phyloP scores from a whole-genome alignment of 2,329 filamentous ascomycete species.

The Xenosphaeropsis pyriputrescens region DNA sequence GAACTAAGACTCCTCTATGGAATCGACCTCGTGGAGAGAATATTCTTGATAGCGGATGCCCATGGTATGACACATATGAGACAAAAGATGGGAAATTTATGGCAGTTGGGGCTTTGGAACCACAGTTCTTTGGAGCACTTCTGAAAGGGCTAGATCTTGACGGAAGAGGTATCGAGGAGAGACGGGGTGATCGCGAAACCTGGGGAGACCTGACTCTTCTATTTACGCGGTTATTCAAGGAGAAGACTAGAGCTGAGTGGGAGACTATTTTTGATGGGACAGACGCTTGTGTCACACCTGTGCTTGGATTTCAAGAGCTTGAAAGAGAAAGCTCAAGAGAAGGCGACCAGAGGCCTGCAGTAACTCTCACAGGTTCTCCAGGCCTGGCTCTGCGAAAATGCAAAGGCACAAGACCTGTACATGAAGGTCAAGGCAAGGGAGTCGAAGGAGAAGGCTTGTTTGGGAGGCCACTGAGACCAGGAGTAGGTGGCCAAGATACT shows the following conservation, averaged over 20 bases:
- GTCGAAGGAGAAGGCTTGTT: conserved; percentile 54
- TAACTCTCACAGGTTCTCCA: conserved; percentile 57
- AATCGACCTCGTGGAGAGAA: conserved; percentile 55
- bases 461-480: conserved; percentile 42
- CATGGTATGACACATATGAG: conserved; percentile 83
- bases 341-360: conserved; percentile 56
- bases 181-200: conserved; percentile 39
- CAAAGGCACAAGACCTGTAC: conserved; percentile 19
- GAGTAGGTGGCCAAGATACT: conserved; percentile 57
- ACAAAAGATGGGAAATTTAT: conserved; percentile 67
- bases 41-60: conserved; percentile 68
- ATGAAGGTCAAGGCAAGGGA: conserved; percentile 44
- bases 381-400: conserved; percentile 42
- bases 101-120: conserved; percentile 83
- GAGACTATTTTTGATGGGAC: conserved; percentile 76
- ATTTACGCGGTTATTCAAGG: conserved; percentile 50
- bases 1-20: conserved; percentile 48
- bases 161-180: conserved; percentile 31
- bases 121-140: conserved; percentile 63
- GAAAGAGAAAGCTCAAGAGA: conserved; percentile 33
- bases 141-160: conserved; percentile 51
- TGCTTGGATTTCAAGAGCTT: conserved; percentile 62
- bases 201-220: conserved; percentile 54
- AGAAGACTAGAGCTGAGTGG: conserved; percentile 65
- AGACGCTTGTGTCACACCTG: conserved; percentile 86